phyloP scores from a whole-genome alignment of 306 rosid genomes.

The Ormosia emarginata region DNA sequence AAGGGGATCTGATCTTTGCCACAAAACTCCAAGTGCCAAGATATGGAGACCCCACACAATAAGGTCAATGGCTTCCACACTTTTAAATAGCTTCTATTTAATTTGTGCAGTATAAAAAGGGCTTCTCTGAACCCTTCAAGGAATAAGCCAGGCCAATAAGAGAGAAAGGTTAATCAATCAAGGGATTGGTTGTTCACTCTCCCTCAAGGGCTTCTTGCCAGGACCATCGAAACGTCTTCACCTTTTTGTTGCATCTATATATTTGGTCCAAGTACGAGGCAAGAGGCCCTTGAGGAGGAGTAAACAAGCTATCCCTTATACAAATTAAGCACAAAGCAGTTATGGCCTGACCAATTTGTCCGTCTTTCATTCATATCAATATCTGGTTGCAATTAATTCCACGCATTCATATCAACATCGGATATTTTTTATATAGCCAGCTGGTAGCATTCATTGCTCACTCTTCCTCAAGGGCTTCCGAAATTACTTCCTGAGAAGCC shows the following conservation, averaged over 20 bases:
- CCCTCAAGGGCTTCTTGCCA: conserved; percentile 23
- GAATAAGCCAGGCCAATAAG: neutral
- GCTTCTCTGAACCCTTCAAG: neutral
- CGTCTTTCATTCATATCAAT: neutral
- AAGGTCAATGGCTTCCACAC: neutral
- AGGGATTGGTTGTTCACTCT: conserved; percentile 27
- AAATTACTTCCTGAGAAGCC: neutral
- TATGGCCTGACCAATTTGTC: no score
- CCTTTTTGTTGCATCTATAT: neutral
- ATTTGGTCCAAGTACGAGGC: neutral
- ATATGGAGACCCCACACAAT: conserved; percentile 28
- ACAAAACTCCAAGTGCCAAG: conserved; percentile 9
- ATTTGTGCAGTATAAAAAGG: conserved; percentile 22
- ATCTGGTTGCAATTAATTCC: neutral
- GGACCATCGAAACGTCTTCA: neutral
- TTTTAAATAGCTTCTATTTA: neutral
- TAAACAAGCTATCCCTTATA: neutral
- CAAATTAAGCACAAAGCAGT: no score
- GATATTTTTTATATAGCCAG: neutral
- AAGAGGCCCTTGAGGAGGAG: conserved; percentile 9
- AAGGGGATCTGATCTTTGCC: neutral
- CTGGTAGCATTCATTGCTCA: conserved; percentile 17
- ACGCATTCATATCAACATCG: no score
- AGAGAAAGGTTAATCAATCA: neutral
- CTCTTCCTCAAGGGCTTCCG: conserved; percentile 19